phyloP scores from a whole-genome alignment of 2,329 filamentous ascomycete species.

The Fusarium sp. region DNA sequence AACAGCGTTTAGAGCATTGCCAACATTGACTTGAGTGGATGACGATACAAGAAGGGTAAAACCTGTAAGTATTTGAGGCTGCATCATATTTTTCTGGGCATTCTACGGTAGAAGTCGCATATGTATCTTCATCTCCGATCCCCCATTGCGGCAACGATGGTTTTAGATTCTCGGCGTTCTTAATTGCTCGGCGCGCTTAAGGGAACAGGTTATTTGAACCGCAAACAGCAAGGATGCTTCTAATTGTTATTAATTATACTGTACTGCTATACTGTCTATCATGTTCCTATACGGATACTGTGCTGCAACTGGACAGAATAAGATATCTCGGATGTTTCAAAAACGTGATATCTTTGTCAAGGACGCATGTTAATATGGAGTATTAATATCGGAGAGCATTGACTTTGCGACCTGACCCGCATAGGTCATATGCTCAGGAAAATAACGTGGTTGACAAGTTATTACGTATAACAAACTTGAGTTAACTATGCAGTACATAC shows the following conservation, averaged over 20 bases:
- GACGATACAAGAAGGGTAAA: background rate
- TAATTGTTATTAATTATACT: background rate
- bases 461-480: background rate
- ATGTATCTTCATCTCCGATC: background rate
- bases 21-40: background rate
- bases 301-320: background rate
- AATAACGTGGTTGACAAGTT: conserved; percentile 11
- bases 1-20: background rate
- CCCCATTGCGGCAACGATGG: conserved; percentile 3
- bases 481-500: background rate
- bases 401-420: background rate
- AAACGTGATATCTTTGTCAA: conserved; percentile 5
- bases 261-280: background rate
- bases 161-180: conserved; percentile 6
- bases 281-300: background rate
- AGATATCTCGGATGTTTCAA: conserved; percentile 4
- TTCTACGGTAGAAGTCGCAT: background rate
- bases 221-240: background rate
- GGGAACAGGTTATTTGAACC: background rate
- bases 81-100: conserved; percentile 15
- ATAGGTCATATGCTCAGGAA: conserved; percentile 12
- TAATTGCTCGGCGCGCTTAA: background rate
- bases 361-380: conserved; percentile 16
- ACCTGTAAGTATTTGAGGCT: conserved; percentile 2
- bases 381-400: conserved; percentile 3